phyloP scores from a whole-genome alignment of 2,329 filamentous ascomycete genomes.

The Colletotrichum liaoningense region DNA sequence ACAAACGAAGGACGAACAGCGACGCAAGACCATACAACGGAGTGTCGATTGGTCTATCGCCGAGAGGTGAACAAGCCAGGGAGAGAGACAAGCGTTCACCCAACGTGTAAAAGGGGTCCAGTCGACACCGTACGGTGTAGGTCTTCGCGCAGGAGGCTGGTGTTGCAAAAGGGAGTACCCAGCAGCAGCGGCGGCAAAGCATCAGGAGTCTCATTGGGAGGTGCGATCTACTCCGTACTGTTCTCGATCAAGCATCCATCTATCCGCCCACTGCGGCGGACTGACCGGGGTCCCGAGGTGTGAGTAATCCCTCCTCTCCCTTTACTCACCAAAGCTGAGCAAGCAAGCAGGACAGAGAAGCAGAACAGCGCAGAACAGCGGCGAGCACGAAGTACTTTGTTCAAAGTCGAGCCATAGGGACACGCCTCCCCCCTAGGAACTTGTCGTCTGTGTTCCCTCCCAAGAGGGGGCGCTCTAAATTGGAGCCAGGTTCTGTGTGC shows the following conservation, averaged over 20 bases:
- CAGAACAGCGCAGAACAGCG: neutral
- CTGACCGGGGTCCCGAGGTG: neutral
- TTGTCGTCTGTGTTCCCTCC: slow-evolving; percentile 3
- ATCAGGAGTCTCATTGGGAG: neutral
- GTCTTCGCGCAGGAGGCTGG: neutral
- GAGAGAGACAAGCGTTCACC: neutral
- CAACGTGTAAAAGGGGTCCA: neutral
- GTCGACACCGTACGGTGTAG: slow-evolving; percentile 20
- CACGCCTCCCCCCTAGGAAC: neutral
- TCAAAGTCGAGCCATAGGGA: neutral
- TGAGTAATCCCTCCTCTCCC: slow-evolving; percentile 20
- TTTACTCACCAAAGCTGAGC: neutral
- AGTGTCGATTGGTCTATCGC: slow-evolving; percentile 13
- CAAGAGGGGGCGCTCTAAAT: slow-evolving; percentile 6
- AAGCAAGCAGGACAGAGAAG: neutral
- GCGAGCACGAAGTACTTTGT: neutral
- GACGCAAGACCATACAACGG: slow-evolving; percentile 5
- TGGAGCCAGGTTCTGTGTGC: slow-evolving; percentile 10
- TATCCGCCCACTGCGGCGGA: too few species aligned
- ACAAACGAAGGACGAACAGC: slow-evolving; percentile 8
- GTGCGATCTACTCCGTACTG: neutral
- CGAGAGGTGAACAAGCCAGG: neutral
- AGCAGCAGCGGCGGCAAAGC: neutral
- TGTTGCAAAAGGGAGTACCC: neutral
- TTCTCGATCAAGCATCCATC: neutral